Conservation (phyloP, 1,139 yeast genomes). For the Lodderomyces oxycetoniae region DNA sequence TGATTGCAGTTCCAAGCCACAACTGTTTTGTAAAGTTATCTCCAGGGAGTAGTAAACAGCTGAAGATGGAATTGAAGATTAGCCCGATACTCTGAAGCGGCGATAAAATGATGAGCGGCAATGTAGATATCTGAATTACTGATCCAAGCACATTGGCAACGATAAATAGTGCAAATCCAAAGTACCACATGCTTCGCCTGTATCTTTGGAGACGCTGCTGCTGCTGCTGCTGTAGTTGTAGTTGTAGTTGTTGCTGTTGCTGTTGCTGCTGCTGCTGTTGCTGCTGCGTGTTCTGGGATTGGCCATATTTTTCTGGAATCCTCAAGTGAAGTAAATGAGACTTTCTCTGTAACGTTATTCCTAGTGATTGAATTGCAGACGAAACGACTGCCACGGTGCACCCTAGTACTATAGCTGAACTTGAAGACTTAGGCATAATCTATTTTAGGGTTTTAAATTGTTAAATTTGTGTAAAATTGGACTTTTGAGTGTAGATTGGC, state of each 20-base stretch:
- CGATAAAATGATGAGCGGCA: conserved; percentile 74
- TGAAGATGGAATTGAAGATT: conserved; percentile 71
- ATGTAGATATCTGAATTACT: conserved; percentile 74
- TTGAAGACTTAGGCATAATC: conserved; percentile 13
- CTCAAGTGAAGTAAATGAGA: conserved; percentile 49
- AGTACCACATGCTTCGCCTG: conserved; percentile 66
- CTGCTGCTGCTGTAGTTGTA: background rate
- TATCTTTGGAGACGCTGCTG: conserved; percentile 33
- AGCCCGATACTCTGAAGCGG: conserved; percentile 86
- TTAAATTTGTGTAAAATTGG: too few relatives aligned
- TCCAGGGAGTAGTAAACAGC: conserved; percentile 62
- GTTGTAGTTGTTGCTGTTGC: too few relatives aligned
- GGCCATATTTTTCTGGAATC: conserved; percentile 8
- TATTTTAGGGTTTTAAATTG: too few relatives aligned
- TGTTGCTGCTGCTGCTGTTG: too few relatives aligned
- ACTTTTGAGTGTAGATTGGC: too few relatives aligned
- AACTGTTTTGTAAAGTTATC: conserved; percentile 63
- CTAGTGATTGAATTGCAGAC: conserved; percentile 78
- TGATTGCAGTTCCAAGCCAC: conserved; percentile 60
- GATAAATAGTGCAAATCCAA: conserved; percentile 69
- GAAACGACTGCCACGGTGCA: conserved; percentile 73
- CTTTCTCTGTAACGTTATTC: conserved; percentile 77
- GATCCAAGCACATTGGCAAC: conserved; percentile 77
- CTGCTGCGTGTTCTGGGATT: background rate
- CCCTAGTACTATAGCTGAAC: conserved; percentile 44